A percentile compares a stretch with the other conserved stretches of the same genome.
phyloP scores from a whole-genome alignment of 2,329 filamentous ascomycete species.

The Trichoderma aggressivum region DNA sequence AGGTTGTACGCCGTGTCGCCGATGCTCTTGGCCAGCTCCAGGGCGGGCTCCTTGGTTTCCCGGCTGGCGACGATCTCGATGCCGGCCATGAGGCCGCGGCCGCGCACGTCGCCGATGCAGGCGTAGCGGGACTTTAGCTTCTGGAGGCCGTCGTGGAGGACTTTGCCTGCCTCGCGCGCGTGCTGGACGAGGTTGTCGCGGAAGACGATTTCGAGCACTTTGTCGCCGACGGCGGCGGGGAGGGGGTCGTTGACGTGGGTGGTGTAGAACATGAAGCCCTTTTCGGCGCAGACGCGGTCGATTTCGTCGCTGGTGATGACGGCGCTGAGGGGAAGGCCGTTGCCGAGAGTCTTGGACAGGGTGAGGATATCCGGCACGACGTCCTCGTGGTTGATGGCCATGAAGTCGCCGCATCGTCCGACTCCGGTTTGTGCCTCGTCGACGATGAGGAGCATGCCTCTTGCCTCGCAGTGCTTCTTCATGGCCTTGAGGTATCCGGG shows the following conservation, averaged over 20 bases:
- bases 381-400: constrained; percentile 54
- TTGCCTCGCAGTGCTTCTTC: constrained; percentile 50
- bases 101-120: constrained; percentile 61
- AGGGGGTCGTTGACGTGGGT: constrained; percentile 63
- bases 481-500: constrained; percentile 56
- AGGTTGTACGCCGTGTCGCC: constrained; percentile 47
- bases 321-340: constrained; percentile 56
- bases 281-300: constrained; percentile 44
- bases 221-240: constrained; percentile 56
- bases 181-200: constrained; percentile 50
- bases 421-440: constrained; percentile 61
- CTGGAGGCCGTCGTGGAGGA: constrained; percentile 47
- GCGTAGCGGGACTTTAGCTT: constrained; percentile 48
- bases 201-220: constrained; percentile 59
- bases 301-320: constrained; percentile 55
- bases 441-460: constrained; percentile 59
- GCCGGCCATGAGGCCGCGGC: constrained; percentile 55
- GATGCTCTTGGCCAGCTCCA: constrained; percentile 47
- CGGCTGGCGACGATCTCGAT: constrained; percentile 55
- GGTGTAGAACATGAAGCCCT: constrained; percentile 55
- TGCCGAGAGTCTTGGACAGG: constrained; percentile 59
- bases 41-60: constrained; percentile 44
- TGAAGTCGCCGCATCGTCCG: constrained; percentile 55
- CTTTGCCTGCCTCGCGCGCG: constrained; percentile 41
- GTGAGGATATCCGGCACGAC: constrained; percentile 58